Conservation (phyloP, 208 protist genomes). For the Leishmania gerbilli region DNA sequence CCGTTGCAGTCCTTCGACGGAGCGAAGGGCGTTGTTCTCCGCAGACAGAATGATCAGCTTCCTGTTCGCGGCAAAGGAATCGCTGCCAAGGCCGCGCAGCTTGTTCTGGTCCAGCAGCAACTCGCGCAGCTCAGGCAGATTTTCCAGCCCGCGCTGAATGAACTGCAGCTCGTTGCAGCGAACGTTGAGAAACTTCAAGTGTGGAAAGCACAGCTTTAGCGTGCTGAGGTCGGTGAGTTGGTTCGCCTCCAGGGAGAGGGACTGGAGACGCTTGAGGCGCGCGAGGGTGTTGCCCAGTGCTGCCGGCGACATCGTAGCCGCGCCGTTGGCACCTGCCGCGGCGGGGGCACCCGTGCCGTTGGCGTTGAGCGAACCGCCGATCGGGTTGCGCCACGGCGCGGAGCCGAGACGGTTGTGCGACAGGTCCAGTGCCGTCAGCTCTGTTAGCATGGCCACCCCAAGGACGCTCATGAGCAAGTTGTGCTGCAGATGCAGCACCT, state of each 20-base stretch:
- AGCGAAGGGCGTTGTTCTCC: slow-evolving; percentile 81
- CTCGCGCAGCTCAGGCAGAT: slow-evolving; percentile 82
- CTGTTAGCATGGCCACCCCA: slow-evolving; percentile 49
- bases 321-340: background rate
- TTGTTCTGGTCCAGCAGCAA: slow-evolving; percentile 93
- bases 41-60: slow-evolving; percentile 64
- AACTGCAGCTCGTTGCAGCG: slow-evolving; percentile 85
- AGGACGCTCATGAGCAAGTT: slow-evolving; percentile 66
- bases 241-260: slow-evolving; percentile 88
- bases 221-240: slow-evolving; percentile 64
- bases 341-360: background rate
- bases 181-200: slow-evolving; percentile 87
- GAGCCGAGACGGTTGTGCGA: slow-evolving; percentile 74
- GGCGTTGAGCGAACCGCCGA: background rate
- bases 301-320: slow-evolving; percentile 14
- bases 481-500: slow-evolving; percentile 80
- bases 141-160: slow-evolving; percentile 77
- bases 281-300: slow-evolving; percentile 53
- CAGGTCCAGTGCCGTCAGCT: slow-evolving; percentile 80
- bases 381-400: slow-evolving; percentile 19
- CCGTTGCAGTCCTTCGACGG: slow-evolving; percentile 54
- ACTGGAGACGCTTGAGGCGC: slow-evolving; percentile 59
- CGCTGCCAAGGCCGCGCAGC: slow-evolving; percentile 53
- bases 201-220: slow-evolving; percentile 55
- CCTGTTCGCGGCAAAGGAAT: slow-evolving; percentile 61